phyloP scores from a whole-genome alignment of 768 basidiomycete species.

The Boletus eberwhitei region DNA sequence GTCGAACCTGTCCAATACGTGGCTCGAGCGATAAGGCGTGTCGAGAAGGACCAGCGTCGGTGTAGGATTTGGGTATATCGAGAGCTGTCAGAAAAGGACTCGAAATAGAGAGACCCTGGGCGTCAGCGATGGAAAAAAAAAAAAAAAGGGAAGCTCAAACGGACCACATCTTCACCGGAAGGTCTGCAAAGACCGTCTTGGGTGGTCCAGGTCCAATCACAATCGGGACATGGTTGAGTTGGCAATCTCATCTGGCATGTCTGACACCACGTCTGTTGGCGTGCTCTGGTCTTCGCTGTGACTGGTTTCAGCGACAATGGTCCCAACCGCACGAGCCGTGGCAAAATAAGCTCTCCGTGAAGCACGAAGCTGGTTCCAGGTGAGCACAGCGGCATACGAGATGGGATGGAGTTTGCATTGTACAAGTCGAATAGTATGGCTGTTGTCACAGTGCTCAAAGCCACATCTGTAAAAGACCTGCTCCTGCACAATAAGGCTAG shows the following conservation, averaged over 20 bases:
- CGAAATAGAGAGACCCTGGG: not conserved
- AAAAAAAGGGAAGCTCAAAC: not conserved
- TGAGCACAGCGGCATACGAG: not conserved
- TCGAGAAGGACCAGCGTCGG: slow-evolving; percentile 70
- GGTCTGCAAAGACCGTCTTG: slow-evolving; percentile 13
- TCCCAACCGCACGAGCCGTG: slow-evolving; percentile 15
- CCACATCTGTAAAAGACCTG: not conserved
- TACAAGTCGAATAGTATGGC: not conserved
- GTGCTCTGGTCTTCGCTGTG: slow-evolving; percentile 1
- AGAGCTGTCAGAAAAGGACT: slow-evolving; percentile 48
- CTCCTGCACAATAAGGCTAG: not conserved
- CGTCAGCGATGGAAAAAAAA: not conserved
- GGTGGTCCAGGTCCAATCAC: slow-evolving; percentile 10
- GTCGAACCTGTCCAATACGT: slow-evolving; percentile 69
- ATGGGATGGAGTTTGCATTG: not conserved
- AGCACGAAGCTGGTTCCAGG: slow-evolving; percentile 18
- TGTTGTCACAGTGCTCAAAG: not conserved
- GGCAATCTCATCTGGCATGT: not conserved
- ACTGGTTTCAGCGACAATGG: slow-evolving; percentile 12
- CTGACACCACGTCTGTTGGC: not conserved
- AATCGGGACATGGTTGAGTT: not conserved
- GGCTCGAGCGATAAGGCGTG: slow-evolving; percentile 69
- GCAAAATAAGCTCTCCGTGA: slow-evolving; percentile 24
- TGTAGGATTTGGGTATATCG: slow-evolving; percentile 72
- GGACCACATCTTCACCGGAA: slow-evolving; percentile 26